Evolutionary conservation across 176 grass and related monocot species (phyloP), one percentile per base, ranked within the genome.

Genomic region (Chloris gayana): DNA sequence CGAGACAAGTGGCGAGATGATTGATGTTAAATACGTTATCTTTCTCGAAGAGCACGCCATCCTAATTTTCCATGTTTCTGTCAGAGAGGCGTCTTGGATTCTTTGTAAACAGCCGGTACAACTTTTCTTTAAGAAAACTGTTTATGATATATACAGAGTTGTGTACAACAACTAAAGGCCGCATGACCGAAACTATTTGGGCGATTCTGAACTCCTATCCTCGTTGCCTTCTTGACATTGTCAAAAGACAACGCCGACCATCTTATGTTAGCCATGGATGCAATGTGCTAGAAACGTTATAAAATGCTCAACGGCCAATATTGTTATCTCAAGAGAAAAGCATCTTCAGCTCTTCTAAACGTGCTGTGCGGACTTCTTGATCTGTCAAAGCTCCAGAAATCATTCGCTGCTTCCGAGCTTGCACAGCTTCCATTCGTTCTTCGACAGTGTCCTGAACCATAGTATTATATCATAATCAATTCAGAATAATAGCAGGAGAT

Each of bases 261-360:
- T 70, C 56, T 42, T 53, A 14, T 56, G 27, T 71, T 46, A 66
- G 14, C 58, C 44, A 72, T 31, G 42, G 41, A 77, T 56, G 65
- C 79, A 63, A 44, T 14, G 53, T 46, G 17, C 29, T 17, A 22
- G 22, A 44, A 21, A 4, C 25, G 37, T 35, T 29, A 33, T 47
- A 22, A 24, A 15, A 67, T 72, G 45, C 46, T 49, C 14, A 49
- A 27, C 13, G 67, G 37, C 18, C 25, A 18, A 47, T 32, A 37
- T 6, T 22, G n/a, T 11, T 33, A 27, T 69, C 66, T 83, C 75
- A 91, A 13, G 86, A 89, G 69, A 99, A 99, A 31, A 95, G 84
- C 96, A 95, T 91, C 64, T 99, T 99, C 35, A 95, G 82, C 78
- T 95, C 96, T 84, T 99, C 90, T 50, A 93, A 64, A 66, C 92